A percentile compares a stretch with the other conserved stretches of the same genome.
Evolutionary conservation across 2,329 filamentous ascomycete genomes (phyloP).

Genomic region (Ceratocystiopsis brevicomis): DNA sequence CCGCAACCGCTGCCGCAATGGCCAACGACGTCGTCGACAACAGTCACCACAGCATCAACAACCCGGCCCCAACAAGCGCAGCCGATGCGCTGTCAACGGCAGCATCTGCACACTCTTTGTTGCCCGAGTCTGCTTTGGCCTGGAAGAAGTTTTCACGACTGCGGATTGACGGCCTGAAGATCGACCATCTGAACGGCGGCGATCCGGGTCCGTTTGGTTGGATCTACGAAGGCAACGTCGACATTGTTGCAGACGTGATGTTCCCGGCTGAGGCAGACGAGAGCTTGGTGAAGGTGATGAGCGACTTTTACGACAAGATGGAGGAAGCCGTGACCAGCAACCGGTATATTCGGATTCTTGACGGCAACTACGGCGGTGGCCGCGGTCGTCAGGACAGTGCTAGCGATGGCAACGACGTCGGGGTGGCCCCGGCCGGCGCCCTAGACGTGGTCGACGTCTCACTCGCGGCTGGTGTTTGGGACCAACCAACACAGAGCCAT

Average conservation of each 20-base stretch:
- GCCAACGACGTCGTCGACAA: conserved; percentile 29
- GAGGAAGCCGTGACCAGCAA: conserved; percentile 80
- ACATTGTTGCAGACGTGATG: conserved; percentile 91
- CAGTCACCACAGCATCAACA: conserved; percentile 38
- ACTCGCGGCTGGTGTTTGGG: no score
- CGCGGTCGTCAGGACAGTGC: not conserved
- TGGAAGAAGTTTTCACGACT: conserved; percentile 96
- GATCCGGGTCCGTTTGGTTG: conserved; percentile 89
- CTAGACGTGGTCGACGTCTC: not conserved
- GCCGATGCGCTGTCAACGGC: not conserved
- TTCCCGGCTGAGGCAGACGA: conserved; percentile 77
- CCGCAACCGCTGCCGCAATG: conserved; percentile 40
- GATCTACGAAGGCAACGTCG: conserved; percentile 94
- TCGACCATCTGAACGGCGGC: conserved; percentile 87
- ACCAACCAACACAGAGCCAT: not conserved
- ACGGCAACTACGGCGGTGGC: conserved; percentile 17
- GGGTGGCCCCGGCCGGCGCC: not conserved
- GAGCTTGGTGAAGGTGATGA: conserved; percentile 81
- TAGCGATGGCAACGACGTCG: not conserved
- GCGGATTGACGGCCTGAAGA: conserved; percentile 80
- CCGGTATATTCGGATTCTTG: conserved; percentile 41
- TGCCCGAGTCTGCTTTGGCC: conserved; percentile 17
- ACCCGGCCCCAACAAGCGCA: not conserved
- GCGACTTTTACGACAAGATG: conserved; percentile 91
- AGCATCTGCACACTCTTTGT: not conserved